Evolutionary conservation across 2,329 filamentous ascomycete species (phyloP).

Genomic region (Hortaea sp.): DNA sequence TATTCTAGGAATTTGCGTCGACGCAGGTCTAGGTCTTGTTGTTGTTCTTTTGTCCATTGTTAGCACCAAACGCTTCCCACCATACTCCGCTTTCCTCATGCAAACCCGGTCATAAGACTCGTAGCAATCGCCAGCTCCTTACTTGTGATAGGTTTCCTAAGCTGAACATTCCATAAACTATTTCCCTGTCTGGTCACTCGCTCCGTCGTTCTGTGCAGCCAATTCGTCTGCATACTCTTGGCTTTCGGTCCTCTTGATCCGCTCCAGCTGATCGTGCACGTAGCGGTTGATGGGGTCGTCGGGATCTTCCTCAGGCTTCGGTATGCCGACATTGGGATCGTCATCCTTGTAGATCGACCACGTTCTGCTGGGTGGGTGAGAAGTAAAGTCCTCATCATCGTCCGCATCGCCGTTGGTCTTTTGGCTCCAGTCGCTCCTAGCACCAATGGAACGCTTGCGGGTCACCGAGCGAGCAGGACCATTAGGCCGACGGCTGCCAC

Average conservation of each 20-base stretch:
- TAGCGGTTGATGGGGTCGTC: conserved; percentile 65
- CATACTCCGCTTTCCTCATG: too few relatives aligned
- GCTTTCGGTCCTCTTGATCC: conserved; percentile 53
- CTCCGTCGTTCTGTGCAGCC: conserved; percentile 39
- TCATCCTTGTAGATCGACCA: conserved; percentile 45
- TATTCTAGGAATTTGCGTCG: too few relatives aligned
- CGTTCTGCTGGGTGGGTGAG: conserved; percentile 24
- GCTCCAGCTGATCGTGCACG: conserved; percentile 68
- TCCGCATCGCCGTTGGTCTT: conserved; percentile 29
- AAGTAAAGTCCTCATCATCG: conserved; percentile 16
- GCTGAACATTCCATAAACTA: too few relatives aligned
- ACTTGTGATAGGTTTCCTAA: too few relatives aligned
- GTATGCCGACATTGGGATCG: conserved; percentile 22
- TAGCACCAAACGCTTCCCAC: too few relatives aligned
- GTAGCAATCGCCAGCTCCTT: too few relatives aligned
- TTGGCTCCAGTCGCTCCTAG: conserved; percentile 61
- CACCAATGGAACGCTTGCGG: conserved; percentile 61
- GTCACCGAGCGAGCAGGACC: conserved; percentile 26
- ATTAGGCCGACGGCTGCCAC: conserved; percentile 63
- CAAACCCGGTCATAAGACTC: too few relatives aligned
- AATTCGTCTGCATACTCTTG: conserved; percentile 52
- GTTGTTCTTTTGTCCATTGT: too few relatives aligned
- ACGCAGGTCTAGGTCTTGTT: too few relatives aligned
- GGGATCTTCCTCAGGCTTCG: conserved; percentile 25
- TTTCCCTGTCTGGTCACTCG: conserved; percentile 8